A percentile compares a stretch with the other conserved stretches of the same genome.
Conservation (phyloP, 345 rosid species). For the Alliaria petiolata region DNA sequence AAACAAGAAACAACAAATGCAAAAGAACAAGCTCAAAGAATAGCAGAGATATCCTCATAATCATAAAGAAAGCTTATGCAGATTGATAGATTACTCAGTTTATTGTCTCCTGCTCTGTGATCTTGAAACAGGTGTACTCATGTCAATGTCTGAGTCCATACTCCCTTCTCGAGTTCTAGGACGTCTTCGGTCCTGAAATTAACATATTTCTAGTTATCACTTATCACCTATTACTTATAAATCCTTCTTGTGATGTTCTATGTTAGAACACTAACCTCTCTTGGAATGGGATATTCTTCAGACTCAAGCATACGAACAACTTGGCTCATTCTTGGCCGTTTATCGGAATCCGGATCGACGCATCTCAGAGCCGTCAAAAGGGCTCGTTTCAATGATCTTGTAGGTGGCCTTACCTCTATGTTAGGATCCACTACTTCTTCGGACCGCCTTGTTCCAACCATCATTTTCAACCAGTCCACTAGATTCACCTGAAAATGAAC, state of each 20-base stretch:
- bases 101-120: constrained; percentile 49
- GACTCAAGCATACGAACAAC: constrained; percentile 97
- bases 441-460: constrained; percentile 84
- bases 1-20: no score
- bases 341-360: constrained; percentile 83
- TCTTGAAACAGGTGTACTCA: constrained; percentile 55
- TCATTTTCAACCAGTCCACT: constrained; percentile 97
- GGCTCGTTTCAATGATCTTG: constrained; percentile 77
- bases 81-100: not conserved
- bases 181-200: constrained; percentile 74
- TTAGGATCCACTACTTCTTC: constrained; percentile 91
- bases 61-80: no score
- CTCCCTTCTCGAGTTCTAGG: constrained; percentile 60
- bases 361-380: constrained; percentile 94
- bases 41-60: not conserved
- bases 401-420: constrained; percentile 76
- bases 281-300: constrained; percentile 85
- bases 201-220: not conserved
- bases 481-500: constrained; percentile 64
- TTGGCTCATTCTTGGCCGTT: constrained; percentile 94
- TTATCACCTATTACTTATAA: not conserved
- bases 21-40: constrained; percentile 17
- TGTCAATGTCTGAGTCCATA: constrained; percentile 83
- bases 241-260: not conserved
- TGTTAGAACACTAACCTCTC: constrained; percentile 60